A percentile compares a stretch with the other conserved stretches of the same genome.
These are phyloP conservation scores for Chondrostereum purpureum DNA, from an alignment of 1,284 basidiomycete genomes.

Conservation along the genomic window DNA sequence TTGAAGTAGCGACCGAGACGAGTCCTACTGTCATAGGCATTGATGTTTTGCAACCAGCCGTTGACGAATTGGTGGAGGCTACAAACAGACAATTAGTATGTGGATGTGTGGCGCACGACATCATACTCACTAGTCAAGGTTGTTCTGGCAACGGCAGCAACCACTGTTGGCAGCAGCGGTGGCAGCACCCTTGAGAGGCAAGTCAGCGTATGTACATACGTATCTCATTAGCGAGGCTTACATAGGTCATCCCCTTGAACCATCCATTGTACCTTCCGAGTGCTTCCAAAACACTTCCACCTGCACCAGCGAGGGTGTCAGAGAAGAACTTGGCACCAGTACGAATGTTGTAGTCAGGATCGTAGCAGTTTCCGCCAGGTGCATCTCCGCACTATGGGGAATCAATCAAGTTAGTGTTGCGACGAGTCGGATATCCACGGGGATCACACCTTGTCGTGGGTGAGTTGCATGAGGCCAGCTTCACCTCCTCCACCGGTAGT, in stretches of 20 bases:
- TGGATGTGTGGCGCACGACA: neutral
- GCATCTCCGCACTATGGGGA: conserved; percentile 53
- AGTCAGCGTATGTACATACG: conserved; percentile 9
- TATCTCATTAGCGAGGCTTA: conserved; percentile 25
- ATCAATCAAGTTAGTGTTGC: neutral
- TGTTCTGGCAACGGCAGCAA: conserved; percentile 74
- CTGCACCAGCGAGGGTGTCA: conserved; percentile 40
- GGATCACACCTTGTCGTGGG: neutral
- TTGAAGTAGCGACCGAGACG: conserved; percentile 68
- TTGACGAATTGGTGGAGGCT: conserved; percentile 76
- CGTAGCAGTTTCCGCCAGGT: conserved; percentile 57
- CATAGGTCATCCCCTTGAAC: conserved; percentile 54
- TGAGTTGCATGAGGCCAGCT: conserved; percentile 83
- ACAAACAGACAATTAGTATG: conserved; percentile 21
- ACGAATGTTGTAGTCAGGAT: conserved; percentile 64
- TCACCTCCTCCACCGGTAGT: conserved; percentile 75
- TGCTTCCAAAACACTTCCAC: conserved; percentile 54
- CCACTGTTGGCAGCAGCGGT: conserved; percentile 45
- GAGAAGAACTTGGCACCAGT: conserved; percentile 60
- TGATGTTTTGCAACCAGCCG: conserved; percentile 67
- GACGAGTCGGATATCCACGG: neutral
- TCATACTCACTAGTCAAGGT: conserved; percentile 63
- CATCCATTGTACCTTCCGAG: conserved; percentile 82
- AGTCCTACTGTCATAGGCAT: conserved; percentile 40
- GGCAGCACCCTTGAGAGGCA: conserved; percentile 37